phyloP scores from a whole-genome alignment of 2,329 filamentous ascomycete species.

The Microcyclosporella mali region DNA sequence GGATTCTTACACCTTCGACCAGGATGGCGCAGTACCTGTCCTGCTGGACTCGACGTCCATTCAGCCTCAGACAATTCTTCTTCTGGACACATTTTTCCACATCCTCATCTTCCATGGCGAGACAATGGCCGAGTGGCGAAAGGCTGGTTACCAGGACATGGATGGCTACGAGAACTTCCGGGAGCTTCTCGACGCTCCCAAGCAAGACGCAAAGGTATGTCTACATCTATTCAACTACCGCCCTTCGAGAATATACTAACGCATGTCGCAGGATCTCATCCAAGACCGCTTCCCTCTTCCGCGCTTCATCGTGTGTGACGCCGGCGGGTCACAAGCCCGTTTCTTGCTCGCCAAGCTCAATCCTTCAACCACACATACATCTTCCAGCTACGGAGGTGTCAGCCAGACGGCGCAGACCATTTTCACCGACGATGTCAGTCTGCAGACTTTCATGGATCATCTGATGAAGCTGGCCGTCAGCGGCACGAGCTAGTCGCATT shows the following conservation, averaged over 20 bases:
- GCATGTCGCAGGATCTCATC: slow-evolving; percentile 72
- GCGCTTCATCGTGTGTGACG: slow-evolving; percentile 96
- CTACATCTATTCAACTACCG: not conserved
- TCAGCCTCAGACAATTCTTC: slow-evolving; percentile 83
- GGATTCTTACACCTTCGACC: slow-evolving; percentile 94
- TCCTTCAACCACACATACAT: slow-evolving; percentile 93
- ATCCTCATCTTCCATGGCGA: slow-evolving; percentile 99
- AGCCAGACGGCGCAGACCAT: slow-evolving; percentile 92
- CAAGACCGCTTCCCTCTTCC: slow-evolving; percentile 96
- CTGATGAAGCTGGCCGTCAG: slow-evolving; percentile 72
- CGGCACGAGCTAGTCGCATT: slow-evolving; percentile 28
- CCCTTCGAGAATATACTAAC: slow-evolving; percentile 8
- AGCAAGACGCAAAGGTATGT: slow-evolving; percentile 88
- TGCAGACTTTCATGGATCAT: slow-evolving; percentile 99
- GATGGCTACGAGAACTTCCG: slow-evolving; percentile 98
- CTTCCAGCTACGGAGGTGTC: slow-evolving; percentile 82
- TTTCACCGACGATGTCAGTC: slow-evolving; percentile 95
- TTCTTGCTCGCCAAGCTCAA: slow-evolving; percentile 97
- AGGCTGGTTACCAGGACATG: slow-evolving; percentile 95
- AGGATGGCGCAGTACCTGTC: slow-evolving; percentile 89
- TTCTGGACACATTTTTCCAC: slow-evolving; percentile 98
- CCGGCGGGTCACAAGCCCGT: slow-evolving; percentile 94
- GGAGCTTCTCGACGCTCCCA: slow-evolving; percentile 78
- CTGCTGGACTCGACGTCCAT: slow-evolving; percentile 94
- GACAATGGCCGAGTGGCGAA: slow-evolving; percentile 95